Conservation (phyloP, 148 eudicot genomes). For the Fagopyrum esculentum region DNA sequence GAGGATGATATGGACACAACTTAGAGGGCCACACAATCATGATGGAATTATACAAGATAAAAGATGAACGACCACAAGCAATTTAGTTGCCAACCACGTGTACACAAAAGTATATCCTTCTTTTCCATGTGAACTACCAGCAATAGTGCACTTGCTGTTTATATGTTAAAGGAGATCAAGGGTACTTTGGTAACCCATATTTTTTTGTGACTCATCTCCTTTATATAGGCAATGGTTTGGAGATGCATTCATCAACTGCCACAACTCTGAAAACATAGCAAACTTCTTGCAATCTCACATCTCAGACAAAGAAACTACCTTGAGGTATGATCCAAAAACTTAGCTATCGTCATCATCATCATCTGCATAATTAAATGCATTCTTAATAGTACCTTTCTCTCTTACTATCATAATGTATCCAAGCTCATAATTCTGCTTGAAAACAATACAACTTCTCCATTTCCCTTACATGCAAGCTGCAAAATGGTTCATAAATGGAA, state of each 20-base stretch:
- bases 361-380: not conserved
- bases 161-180: not conserved
- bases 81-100: constrained; percentile 6
- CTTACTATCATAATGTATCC: not conserved
- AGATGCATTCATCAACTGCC: constrained; percentile 4
- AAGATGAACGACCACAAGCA: not conserved
- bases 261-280: not conserved
- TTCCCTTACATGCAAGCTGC: not conserved
- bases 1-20: not conserved
- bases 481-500: not conserved
- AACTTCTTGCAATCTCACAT: not conserved
- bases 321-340: constrained; percentile 8
- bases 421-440: not conserved
- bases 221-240: not conserved
- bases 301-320: constrained; percentile 5
- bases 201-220: not conserved
- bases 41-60: not conserved
- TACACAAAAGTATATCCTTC: not conserved
- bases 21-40: not conserved
- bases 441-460: not conserved
- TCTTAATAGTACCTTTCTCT: not conserved
- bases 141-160: not conserved
- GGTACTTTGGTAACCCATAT: not conserved
- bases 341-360: not conserved
- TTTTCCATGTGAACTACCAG: not conserved